Base-by-base conservation (phyloP, 805 yeast genomes). In the Teunomyces barrocoloradensis region DNA sequence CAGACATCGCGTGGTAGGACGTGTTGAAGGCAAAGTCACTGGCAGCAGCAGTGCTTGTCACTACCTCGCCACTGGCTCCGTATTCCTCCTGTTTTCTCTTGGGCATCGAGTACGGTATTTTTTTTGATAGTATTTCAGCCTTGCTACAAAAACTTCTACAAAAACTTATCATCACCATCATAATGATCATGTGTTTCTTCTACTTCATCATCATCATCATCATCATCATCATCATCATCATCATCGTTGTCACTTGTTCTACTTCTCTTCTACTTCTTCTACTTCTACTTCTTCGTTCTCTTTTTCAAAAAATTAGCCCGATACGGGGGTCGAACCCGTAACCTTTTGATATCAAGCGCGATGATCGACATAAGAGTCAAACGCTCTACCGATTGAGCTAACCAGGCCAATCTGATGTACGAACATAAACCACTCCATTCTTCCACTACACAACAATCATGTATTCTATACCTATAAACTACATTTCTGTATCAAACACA, bases 401-500 rank as follows among this genome's bases (percentile, higher is more conserved):
- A 48, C 51, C 51, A 48, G 51, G 51, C 50, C 18, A 15, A 21
- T 39, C 13, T 27, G n/a, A 28, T 11, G 20, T 18, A 2, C 4
- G 20, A 18, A 2, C 20, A 3, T 18, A 1, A 2, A 2, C 4
- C 3, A 18, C 20, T 18, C 4, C 20, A 18, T 3, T 18, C 20
- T 18, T 18, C 20, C 20, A 18, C 3, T 1, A 18, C 4, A 1
- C 4, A 4, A 18, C 20, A 18, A 18, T 18, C 20, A 18, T 18
- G 20, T 18, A 18, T 18, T 18, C 18, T 17, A 17, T 3, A 17
- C 18, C 3, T 2, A 18, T 18, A 18, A 18, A 18, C 20, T 21
- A 21, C 17, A 38, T 15, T 21, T 43, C 20, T 30, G 58, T 56
- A 30, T 61, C 67, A 50, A 82, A 79, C 1, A 81, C 80, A 13